These are phyloP conservation scores for Lachnellula arida DNA, from an alignment of 2,329 filamentous ascomycete species.

Conservation along the genomic window DNA sequence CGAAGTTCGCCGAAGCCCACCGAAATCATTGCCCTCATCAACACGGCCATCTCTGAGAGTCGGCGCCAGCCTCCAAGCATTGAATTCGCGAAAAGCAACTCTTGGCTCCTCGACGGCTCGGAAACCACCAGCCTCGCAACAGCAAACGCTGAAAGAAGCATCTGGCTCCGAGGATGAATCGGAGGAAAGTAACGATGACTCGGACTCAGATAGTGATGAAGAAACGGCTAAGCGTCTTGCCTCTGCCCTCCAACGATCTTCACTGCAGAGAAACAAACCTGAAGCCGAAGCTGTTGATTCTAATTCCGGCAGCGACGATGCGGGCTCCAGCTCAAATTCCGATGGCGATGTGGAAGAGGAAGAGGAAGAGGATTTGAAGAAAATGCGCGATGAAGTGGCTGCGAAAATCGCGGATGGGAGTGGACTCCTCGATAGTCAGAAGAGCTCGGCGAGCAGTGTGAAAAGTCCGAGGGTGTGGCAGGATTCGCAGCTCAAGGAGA, in stretches of 20 bases:
- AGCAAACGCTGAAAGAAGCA: neutral
- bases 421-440: neutral
- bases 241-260: neutral
- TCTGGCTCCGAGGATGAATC: conserved; percentile 14
- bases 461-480: conserved; percentile 5
- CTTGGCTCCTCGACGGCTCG: conserved; percentile 1
- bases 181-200: conserved; percentile 1
- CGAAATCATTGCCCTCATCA: conserved; percentile 10
- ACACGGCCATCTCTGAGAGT: neutral
- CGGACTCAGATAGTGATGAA: neutral
- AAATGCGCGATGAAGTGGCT: neutral
- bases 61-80: conserved; percentile 15
- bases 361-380: conserved; percentile 1
- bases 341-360: conserved; percentile 6
- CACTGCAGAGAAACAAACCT: neutral
- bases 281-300: neutral
- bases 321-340: conserved; percentile 1
- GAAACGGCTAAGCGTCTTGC: conserved; percentile 1
- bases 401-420: conserved; percentile 5
- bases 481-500: conserved; percentile 1
- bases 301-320: neutral
- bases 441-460: conserved; percentile 1
- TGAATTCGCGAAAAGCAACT: neutral
- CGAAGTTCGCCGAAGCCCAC: conserved; percentile 17
- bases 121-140: neutral